A percentile compares a stretch with the other conserved stretches of the same genome.
These are phyloP conservation scores for Trichocomaceae sp. DNA, from an alignment of 2,329 filamentous ascomycete genomes.

Conservation along the genomic window DNA sequence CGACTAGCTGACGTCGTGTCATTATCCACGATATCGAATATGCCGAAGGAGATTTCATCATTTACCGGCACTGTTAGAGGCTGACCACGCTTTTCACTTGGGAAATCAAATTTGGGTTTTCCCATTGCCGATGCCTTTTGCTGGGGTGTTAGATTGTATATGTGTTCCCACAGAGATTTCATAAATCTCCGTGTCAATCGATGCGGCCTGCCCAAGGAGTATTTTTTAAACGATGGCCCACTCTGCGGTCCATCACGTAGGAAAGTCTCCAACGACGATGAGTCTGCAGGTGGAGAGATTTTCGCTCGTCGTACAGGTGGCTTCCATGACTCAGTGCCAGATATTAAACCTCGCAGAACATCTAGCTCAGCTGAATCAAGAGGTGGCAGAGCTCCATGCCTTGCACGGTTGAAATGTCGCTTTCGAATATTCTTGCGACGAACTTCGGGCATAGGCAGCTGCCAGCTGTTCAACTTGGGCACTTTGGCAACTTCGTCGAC, in stretches of 20 bases:
- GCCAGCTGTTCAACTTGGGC: slow-evolving; percentile 33
- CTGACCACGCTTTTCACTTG: slow-evolving; percentile 4
- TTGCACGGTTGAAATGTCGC: slow-evolving; percentile 31
- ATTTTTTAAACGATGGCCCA: slow-evolving; percentile 28
- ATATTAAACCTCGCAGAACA: slow-evolving; percentile 28
- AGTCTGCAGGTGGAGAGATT: not conserved
- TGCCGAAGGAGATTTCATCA: not conserved
- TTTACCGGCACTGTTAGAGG: slow-evolving; percentile 1
- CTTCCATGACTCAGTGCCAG: slow-evolving; percentile 28
- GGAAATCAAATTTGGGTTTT: slow-evolving; percentile 25
- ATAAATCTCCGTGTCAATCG: slow-evolving; percentile 35
- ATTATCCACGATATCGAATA: slow-evolving; percentile 7
- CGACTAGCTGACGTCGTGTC: not conserved
- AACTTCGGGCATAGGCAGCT: slow-evolving; percentile 22
- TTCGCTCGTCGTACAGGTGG: slow-evolving; percentile 1
- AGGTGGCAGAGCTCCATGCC: slow-evolving; percentile 32
- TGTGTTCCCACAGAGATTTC: slow-evolving; percentile 31
- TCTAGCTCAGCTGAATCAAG: slow-evolving; percentile 32
- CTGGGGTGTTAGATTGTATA: slow-evolving; percentile 29
- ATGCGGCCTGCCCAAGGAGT: slow-evolving; percentile 33
- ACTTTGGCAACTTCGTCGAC: slow-evolving; percentile 22
- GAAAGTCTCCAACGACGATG: slow-evolving; percentile 20
- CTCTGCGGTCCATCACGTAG: slow-evolving; percentile 33
- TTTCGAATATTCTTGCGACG: slow-evolving; percentile 31
- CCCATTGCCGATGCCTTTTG: slow-evolving; percentile 22